Evolutionary conservation across 2,329 filamentous ascomycete species (phyloP).

Genomic region (Oidium heveae): DNA sequence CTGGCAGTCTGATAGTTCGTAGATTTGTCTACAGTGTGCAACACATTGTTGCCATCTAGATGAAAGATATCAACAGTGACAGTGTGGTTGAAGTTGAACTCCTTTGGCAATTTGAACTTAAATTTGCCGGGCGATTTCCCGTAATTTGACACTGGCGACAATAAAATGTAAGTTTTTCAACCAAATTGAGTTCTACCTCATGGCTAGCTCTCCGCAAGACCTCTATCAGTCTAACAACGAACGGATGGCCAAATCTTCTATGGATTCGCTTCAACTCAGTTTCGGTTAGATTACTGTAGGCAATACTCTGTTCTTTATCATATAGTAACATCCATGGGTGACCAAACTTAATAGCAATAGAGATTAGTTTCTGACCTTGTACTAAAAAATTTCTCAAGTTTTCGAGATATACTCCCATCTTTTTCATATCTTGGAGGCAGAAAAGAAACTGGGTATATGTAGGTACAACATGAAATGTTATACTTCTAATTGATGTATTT

Average conservation of each 20-base stretch:
- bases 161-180: not conserved
- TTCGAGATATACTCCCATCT: not conserved
- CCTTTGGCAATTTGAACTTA: not conserved
- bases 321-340: not conserved
- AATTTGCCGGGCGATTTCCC: not conserved
- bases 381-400: not conserved
- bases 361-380: not conserved
- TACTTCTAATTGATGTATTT: not conserved
- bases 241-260: not conserved
- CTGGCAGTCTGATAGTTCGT: conserved; percentile 1
- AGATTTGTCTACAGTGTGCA: conserved; percentile 1
- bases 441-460: not conserved
- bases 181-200: not conserved
- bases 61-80: conserved; percentile 2
- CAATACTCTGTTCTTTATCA: not conserved
- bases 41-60: not conserved
- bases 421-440: conserved; percentile 1
- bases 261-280: not conserved
- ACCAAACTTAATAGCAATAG: not conserved
- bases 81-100: conserved; percentile 1
- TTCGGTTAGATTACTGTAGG: not conserved
- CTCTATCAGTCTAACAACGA: not conserved
- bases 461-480: not conserved
- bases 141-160: not conserved
- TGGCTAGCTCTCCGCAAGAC: not conserved